Conservation (phyloP, 805 yeast genomes). For the Geotrichum ghanense region DNA sequence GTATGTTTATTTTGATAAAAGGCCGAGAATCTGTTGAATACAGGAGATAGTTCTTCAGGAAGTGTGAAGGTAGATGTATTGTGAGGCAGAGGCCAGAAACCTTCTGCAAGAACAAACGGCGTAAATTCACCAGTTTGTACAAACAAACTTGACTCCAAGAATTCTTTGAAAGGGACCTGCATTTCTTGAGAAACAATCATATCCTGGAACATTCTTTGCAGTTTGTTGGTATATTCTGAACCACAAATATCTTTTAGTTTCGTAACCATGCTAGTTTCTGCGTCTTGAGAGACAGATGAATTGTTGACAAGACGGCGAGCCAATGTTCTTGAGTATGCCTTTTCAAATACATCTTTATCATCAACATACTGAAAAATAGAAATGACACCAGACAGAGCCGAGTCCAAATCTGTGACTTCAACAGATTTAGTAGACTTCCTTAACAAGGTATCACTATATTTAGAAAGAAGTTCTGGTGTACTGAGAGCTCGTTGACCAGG, state of each 20-base stretch:
- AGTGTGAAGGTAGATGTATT: constrained; percentile 40
- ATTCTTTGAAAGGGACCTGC: constrained; percentile 44
- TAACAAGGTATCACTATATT: constrained; percentile 74
- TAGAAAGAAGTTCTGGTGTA: constrained; percentile 87
- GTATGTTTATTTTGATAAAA: constrained; percentile 65
- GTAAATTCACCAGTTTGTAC: constrained; percentile 38
- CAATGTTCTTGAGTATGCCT: constrained; percentile 76
- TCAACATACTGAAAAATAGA: constrained; percentile 75
- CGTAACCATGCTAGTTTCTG: constrained; percentile 76
- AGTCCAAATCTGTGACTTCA: constrained; percentile 50
- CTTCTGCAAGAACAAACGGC: constrained; percentile 73
- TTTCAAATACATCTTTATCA: constrained; percentile 93
- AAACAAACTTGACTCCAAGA: constrained; percentile 25
- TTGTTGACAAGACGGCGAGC: constrained; percentile 85
- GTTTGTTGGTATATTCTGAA: constrained; percentile 83
- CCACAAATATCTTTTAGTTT: constrained; percentile 83
- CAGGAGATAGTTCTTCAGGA: constrained; percentile 54
- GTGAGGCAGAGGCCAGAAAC: constrained; percentile 73
- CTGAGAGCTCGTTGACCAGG: constrained; percentile 36
- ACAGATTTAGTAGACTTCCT: constrained; percentile 61
- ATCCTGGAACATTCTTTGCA: constrained; percentile 93
- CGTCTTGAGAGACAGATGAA: constrained; percentile 72
- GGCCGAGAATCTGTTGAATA: constrained; percentile 55
- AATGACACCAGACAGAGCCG: constrained; percentile 74
- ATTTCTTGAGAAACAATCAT: constrained; percentile 75